Evolutionary conservation across 768 basidiomycete species (phyloP).

Genomic region (Trametes villosa): DNA sequence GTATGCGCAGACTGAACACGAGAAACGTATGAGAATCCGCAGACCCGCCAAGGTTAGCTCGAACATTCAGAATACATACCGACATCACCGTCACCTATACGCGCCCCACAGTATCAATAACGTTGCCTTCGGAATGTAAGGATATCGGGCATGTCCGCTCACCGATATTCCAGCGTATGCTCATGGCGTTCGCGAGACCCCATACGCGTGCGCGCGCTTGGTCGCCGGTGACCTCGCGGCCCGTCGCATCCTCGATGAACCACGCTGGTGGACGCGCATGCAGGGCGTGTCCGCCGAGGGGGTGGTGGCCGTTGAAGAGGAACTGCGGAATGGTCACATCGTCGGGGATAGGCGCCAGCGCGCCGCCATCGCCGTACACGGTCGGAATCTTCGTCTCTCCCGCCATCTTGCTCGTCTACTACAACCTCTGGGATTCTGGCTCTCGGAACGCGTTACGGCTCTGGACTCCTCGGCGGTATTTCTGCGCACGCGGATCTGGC

Average conservation of each 20-base stretch:
- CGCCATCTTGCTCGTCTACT: neutral
- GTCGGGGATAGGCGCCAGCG: conserved; percentile 49
- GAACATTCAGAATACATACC: conserved; percentile 43
- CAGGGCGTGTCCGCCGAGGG: conserved; percentile 38
- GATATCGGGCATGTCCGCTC: conserved; percentile 22
- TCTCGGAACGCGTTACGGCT: too few species aligned
- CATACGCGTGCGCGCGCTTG: conserved; percentile 54
- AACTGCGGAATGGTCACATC: conserved; percentile 58
- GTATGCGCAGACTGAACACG: conserved; percentile 57
- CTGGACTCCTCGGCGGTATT: too few species aligned
- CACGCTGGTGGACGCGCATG: conserved; percentile 38
- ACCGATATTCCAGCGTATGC: conserved; percentile 49
- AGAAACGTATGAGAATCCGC: neutral
- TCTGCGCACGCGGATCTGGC: neutral
- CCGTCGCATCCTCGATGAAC: conserved; percentile 56
- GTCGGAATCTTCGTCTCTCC: conserved; percentile 15
- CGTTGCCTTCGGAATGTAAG: neutral
- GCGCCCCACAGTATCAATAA: neutral
- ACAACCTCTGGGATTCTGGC: neutral
- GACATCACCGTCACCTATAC: conserved; percentile 51
- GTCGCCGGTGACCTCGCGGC: conserved; percentile 41
- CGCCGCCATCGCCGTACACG: conserved; percentile 16
- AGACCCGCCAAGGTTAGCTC: too few species aligned
- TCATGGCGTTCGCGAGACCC: conserved; percentile 53
- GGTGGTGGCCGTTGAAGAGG: conserved; percentile 50